Conservation (phyloP, 371 early-diverging fungal species). For the Lichtheimia corymbifera region DNA sequence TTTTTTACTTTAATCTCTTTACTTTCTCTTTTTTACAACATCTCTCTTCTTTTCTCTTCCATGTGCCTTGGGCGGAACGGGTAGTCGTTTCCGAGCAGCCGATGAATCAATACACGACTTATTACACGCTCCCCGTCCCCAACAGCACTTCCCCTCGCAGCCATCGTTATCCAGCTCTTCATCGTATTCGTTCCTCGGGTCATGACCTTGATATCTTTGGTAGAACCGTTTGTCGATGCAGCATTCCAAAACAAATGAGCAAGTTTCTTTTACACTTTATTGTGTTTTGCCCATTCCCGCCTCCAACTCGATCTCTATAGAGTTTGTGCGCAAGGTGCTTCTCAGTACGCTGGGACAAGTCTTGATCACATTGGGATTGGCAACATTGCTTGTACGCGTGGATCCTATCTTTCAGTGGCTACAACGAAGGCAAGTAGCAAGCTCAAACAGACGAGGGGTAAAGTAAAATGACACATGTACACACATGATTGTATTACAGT, state of each 20-base stretch:
- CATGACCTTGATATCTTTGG: conserved; percentile 44
- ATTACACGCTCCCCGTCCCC: conserved; percentile 6
- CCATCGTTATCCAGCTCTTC: not conserved
- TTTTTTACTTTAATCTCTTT: not conserved
- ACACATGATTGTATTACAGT: conserved; percentile 7
- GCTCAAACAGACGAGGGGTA: not conserved
- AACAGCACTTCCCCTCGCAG: not conserved
- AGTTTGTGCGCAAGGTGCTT: conserved; percentile 19
- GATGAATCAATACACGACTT: not conserved
- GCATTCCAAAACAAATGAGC: conserved; percentile 40
- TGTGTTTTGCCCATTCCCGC: no score
- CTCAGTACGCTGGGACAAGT: conserved; percentile 17
- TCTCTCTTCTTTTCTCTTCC: conserved; percentile 2
- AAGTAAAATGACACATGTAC: no score
- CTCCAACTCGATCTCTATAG: conserved; percentile 8
- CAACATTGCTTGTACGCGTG: conserved; percentile 14
- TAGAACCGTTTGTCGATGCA: conserved; percentile 29
- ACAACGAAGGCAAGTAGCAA: conserved; percentile 24
- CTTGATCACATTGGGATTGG: conserved; percentile 6
- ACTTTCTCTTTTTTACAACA: not conserved
- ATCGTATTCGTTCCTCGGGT: conserved; percentile 17
- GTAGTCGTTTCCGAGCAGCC: conserved; percentile 1
- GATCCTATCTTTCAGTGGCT: conserved; percentile 27
- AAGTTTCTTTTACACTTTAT: conserved; percentile 8
- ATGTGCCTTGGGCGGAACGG: not conserved